phyloP scores from a whole-genome alignment of 768 basidiomycete species.

The Podaxis mareebaensis region DNA sequence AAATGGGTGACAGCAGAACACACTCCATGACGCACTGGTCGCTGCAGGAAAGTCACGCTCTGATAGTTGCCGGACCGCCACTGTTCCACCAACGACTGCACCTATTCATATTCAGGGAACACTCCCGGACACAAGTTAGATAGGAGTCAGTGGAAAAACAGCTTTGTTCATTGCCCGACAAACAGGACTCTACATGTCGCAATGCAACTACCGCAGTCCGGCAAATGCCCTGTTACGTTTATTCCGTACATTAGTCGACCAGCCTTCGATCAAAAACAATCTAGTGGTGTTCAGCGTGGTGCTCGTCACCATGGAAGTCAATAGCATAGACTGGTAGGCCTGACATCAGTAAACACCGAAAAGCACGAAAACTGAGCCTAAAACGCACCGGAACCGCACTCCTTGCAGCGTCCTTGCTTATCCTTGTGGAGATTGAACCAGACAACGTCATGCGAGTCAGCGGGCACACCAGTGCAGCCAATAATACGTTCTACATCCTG shows the following conservation, averaged over 20 bases:
- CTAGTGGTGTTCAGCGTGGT: slow-evolving; percentile 46
- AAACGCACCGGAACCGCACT: slow-evolving; percentile 87
- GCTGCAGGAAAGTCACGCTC: neutral
- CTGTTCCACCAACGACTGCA: neutral
- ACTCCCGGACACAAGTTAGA: neutral
- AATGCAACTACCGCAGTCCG: neutral
- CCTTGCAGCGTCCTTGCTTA: slow-evolving; percentile 79
- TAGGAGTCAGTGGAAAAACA: neutral
- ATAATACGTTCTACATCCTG: slow-evolving; percentile 83
- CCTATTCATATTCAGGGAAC: neutral
- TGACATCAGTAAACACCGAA: slow-evolving; percentile 6
- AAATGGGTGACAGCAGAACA: neutral
- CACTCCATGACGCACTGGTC: neutral
- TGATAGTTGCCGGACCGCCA: neutral
- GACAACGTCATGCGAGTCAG: slow-evolving; percentile 91
- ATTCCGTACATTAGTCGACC: neutral
- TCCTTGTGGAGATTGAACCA: slow-evolving; percentile 77
- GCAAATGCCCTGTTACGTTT: neutral
- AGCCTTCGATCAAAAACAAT: slow-evolving; percentile 3
- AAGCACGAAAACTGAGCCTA: neutral
- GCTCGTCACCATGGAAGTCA: slow-evolving; percentile 66
- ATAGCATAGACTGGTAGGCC: slow-evolving; percentile 62
- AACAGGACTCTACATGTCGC: slow-evolving; percentile 5
- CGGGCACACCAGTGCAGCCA: slow-evolving; percentile 94
- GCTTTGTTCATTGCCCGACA: neutral